phyloP scores from a whole-genome alignment of 495 filamentous ascomycete genomes.

The Lineolata rhizophorae region DNA sequence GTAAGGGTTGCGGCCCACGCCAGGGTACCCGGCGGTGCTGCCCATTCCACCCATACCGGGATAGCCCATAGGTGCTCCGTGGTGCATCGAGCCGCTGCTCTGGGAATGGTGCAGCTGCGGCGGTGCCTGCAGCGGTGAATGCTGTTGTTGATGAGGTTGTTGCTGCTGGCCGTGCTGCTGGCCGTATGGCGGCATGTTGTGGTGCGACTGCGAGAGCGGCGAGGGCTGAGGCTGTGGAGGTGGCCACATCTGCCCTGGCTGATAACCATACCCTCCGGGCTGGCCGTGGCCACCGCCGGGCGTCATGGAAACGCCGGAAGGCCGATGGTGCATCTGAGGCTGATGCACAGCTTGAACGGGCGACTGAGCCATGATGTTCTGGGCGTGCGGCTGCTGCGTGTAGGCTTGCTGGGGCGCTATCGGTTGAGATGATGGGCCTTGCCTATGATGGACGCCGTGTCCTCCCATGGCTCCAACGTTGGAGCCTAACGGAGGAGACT shows the following conservation, averaged over 20 bases:
- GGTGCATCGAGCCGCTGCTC: slow-evolving; percentile 16
- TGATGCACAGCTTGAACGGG: slow-evolving; percentile 30
- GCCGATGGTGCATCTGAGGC: slow-evolving; percentile 17
- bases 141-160: slow-evolving; percentile 19
- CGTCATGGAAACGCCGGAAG: slow-evolving; percentile 16
- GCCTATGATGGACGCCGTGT: slow-evolving; percentile 6
- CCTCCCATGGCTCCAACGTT: slow-evolving; percentile 19
- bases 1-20: slow-evolving; percentile 27
- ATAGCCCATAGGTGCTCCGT: slow-evolving; percentile 13
- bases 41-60: slow-evolving; percentile 16
- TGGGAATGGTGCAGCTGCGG: slow-evolving; percentile 37
- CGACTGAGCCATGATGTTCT: slow-evolving; percentile 25
- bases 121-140: slow-evolving; percentile 24
- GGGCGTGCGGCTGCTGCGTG: slow-evolving; percentile 25
- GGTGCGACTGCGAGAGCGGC: slow-evolving; percentile 22
- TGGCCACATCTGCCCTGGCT: slow-evolving; percentile 26
- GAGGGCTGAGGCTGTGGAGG: slow-evolving; percentile 32
- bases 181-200: slow-evolving; percentile 15
- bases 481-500: slow-evolving; percentile 20
- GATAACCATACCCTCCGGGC: slow-evolving; percentile 23
- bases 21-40: slow-evolving; percentile 19
- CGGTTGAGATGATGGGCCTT: slow-evolving; percentile 22
- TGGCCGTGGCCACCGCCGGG: slow-evolving; percentile 15
- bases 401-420: slow-evolving; percentile 29
- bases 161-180: slow-evolving; percentile 22